Base-by-base conservation (phyloP, 148 eudicot genomes). In the Simmondsia chinensis region DNA sequence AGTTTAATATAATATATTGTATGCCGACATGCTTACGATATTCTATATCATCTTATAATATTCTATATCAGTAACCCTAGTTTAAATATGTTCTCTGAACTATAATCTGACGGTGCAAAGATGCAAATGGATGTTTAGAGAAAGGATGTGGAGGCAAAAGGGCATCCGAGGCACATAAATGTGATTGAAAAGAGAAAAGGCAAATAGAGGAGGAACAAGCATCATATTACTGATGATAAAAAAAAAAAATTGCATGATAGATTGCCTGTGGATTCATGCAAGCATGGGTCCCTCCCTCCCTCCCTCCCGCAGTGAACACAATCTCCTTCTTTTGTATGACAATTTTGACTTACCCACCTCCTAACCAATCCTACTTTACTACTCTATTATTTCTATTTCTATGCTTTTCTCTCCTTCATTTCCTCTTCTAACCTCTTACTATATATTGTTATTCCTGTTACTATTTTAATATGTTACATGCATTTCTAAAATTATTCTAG, bases 311-410 rank as follows among this genome's bases (percentile, higher is more conserved):
- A n/a, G n/a, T 31, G 11, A 11, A 28, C 52, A 43, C 44, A 69
- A 66, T 70, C 74, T 66, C 46, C 60, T 15, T 40, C 22, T 42
- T 35, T 61, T 31, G 81, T 59, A 25, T 74, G 77, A 79, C 59
- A 75, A 74, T 79, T 56, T 74, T 79, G 86, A 79, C 80, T 65
- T 74, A 17, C 18, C 30, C 56, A 31, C 35, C 27, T 22, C 12
- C 31, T 32, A 8, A 13, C 24, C 43, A n/a, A 11, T 5, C 58
- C 48, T 38, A 52, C n/a, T 31, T 29, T 16, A 51, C 42, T 39
- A 47, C 48, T 50, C 37, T 12, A 28, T 11, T 31, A 43, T 7
- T 4, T 2, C 3, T 2, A 17, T 26, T 10, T 20, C 19, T 31
- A 23, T 22, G 12, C 18, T 45, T 10, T 16, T 12, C 15, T 9